Conservation (phyloP, 768 basidiomycete genomes). For the Artomyces pyxidatus region DNA sequence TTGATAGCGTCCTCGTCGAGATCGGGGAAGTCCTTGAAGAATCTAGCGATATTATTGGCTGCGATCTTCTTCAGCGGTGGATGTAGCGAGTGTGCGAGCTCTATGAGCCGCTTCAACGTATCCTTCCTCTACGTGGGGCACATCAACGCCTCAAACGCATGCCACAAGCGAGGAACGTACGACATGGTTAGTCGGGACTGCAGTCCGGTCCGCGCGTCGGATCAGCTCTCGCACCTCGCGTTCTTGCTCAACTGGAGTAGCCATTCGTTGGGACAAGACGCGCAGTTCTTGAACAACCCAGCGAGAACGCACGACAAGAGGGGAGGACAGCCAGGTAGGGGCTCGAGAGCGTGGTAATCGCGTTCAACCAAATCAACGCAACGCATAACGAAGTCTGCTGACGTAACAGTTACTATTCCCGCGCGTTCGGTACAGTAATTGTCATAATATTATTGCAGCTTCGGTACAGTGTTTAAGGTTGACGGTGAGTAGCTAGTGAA, state of each 20-base stretch:
- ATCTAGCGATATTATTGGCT: conserved; percentile 45
- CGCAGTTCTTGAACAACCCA: no score
- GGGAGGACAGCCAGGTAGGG: no score
- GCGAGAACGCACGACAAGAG: no score
- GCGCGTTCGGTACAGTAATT: no score
- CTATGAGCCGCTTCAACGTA: conserved; percentile 45
- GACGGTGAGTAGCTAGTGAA: no score
- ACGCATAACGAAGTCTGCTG: no score
- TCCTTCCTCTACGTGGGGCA: conserved; percentile 36
- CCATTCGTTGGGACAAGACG: no score
- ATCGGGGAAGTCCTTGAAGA: conserved; percentile 62
- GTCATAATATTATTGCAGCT: no score
- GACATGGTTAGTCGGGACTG: conserved; percentile 29
- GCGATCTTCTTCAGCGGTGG: conserved; percentile 46
- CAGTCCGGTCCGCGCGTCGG: conserved; percentile 33
- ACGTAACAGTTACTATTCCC: no score
- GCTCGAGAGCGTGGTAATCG: no score
- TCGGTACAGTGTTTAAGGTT: no score
- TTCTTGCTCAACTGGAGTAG: conserved; percentile 27
- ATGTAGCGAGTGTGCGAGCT: conserved; percentile 40
- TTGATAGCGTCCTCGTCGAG: conserved; percentile 71
- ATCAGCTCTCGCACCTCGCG: conserved; percentile 33
- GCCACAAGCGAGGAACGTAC: conserved; percentile 5
- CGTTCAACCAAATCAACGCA: no score
- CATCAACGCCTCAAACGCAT: neutral